These are phyloP conservation scores for Leishmania martiniquensis DNA, from an alignment of 208 protist species.

Conservation along the genomic window DNA sequence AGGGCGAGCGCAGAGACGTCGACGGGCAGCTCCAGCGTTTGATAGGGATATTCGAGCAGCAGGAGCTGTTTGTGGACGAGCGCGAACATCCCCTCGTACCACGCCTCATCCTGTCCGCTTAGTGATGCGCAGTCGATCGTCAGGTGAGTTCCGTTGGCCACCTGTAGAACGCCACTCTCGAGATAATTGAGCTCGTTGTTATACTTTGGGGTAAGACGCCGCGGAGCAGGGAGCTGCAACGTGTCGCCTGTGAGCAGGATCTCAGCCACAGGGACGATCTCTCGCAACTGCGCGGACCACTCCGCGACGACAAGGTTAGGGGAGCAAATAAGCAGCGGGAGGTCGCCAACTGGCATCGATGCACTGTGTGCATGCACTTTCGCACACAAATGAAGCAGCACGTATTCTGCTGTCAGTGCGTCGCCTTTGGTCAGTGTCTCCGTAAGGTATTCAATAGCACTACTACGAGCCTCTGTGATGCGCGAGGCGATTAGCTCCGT, in stretches of 20 bases:
- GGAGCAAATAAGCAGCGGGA: constrained; percentile 64
- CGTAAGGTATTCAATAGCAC: constrained; percentile 26
- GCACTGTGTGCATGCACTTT: constrained; percentile 49
- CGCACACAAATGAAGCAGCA: constrained; percentile 76
- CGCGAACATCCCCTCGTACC: constrained; percentile 60
- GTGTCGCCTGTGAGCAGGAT: constrained; percentile 36
- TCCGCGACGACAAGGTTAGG: constrained; percentile 27
- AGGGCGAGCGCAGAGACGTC: constrained; percentile 69
- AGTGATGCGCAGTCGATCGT: constrained; percentile 66
- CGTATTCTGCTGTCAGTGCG: constrained; percentile 60
- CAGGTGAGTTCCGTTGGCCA: constrained; percentile 85
- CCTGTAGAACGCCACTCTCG: constrained; percentile 66
- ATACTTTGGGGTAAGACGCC: constrained; percentile 46
- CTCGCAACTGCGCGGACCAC: constrained; percentile 51
- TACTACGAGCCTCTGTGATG: constrained; percentile 5
- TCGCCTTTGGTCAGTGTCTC: constrained; percentile 57
- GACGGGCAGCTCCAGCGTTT: constrained; percentile 63
- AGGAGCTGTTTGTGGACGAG: constrained; percentile 72
- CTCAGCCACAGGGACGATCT: constrained; percentile 60
- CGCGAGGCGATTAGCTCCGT: not conserved
- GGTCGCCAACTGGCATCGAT: constrained; percentile 69
- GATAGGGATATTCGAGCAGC: constrained; percentile 70
- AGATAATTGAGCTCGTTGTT: constrained; percentile 65
- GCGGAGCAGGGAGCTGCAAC: constrained; percentile 2
- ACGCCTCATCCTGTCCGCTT: constrained; percentile 7